These are phyloP conservation scores for Fusarium albosuccineum DNA, from an alignment of 2,329 filamentous ascomycete genomes.

Conservation along the genomic window DNA sequence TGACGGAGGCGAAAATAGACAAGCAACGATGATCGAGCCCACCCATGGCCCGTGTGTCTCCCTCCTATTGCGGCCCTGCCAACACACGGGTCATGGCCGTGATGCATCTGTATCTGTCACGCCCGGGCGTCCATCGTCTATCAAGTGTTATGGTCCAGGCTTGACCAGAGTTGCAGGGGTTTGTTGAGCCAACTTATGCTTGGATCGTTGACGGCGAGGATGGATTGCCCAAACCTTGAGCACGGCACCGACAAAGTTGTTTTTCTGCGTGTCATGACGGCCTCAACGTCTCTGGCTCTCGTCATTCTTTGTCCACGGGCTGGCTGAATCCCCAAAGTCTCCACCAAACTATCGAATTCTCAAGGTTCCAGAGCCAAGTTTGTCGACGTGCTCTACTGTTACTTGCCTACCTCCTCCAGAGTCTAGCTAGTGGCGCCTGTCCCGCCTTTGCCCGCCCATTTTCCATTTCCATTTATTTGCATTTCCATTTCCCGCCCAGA, in stretches of 20 bases:
- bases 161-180: not conserved
- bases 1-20: conserved; percentile 19
- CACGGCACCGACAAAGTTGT: conserved; percentile 6
- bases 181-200: not conserved
- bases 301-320: conserved; percentile 21
- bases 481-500: conserved; percentile 14
- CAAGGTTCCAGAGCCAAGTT: conserved; percentile 4
- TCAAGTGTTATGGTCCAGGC: conserved; percentile 4
- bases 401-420: conserved; percentile 12
- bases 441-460: conserved; percentile 18
- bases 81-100: conserved; percentile 16
- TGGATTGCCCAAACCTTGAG: conserved; percentile 9
- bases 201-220: conserved; percentile 14
- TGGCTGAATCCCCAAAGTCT: conserved; percentile 9
- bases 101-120: not conserved
- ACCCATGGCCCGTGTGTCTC: conserved; percentile 38
- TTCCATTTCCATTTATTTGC: conserved; percentile 10
- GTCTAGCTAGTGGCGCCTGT: conserved; percentile 30
- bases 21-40: conserved; percentile 27
- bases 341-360: conserved; percentile 35
- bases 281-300: conserved; percentile 15
- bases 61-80: conserved; percentile 25
- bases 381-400: conserved; percentile 9
- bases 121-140: not conserved
- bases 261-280: not conserved